Evolutionary conservation across 352 stramenopile species (phyloP).

Genomic region (Globisporangium echinulatum): DNA sequence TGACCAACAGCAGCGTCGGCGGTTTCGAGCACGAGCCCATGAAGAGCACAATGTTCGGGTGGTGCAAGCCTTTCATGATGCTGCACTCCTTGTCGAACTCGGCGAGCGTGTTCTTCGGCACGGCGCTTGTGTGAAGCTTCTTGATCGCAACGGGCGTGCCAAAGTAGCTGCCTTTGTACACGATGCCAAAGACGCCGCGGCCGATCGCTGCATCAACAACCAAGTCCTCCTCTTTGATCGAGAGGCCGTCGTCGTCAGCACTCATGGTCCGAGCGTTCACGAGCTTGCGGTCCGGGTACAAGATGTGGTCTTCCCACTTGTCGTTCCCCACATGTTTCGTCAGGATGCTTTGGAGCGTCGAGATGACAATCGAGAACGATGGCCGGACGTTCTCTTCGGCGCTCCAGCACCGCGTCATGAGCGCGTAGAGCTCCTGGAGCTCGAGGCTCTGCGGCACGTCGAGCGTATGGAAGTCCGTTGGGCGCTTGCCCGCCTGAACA

Average conservation of each 20-base stretch:
- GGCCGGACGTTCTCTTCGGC: conserved; percentile 57
- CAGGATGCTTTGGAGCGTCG: conserved; percentile 58
- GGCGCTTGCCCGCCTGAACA: conserved; percentile 69
- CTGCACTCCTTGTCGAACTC: conserved; percentile 83
- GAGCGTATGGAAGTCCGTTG: conserved; percentile 65
- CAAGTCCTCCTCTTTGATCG: conserved; percentile 74
- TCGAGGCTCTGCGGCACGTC: conserved; percentile 35
- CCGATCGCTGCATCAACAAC: conserved; percentile 64
- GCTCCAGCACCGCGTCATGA: conserved; percentile 82
- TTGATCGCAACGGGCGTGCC: conserved; percentile 79
- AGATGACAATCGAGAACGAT: conserved; percentile 81
- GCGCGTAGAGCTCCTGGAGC: conserved; percentile 56
- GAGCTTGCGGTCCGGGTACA: conserved; percentile 74
- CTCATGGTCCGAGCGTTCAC: conserved; percentile 38
- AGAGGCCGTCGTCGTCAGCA: conserved; percentile 59
- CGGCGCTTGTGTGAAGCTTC: conserved; percentile 70
- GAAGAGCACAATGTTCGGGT: conserved; percentile 98
- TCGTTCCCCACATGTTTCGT: conserved; percentile 64
- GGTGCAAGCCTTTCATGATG: conserved; percentile 89
- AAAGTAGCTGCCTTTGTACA: conserved; percentile 84
- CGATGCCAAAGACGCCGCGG: conserved; percentile 72
- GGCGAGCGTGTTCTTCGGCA: conserved; percentile 74
- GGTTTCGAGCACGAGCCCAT: conserved; percentile 96
- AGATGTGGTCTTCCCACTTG: conserved; percentile 82
- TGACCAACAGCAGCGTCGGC: conserved; percentile 94